Base-by-base conservation (phyloP, 495 filamentous ascomycete genomes). In the Aspergillus carlsbadensis region DNA sequence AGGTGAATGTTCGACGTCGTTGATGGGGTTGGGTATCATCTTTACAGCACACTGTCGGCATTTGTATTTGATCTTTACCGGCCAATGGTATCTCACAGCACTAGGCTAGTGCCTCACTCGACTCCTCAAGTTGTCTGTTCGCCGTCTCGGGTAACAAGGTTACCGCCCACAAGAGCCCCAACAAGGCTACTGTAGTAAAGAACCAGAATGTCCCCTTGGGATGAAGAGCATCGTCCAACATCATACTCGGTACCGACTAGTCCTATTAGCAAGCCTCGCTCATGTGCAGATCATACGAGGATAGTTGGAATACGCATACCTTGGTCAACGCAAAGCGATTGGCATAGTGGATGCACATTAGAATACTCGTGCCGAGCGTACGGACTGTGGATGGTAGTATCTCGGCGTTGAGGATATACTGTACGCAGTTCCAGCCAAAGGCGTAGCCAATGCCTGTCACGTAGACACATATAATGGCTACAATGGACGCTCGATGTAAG, bases 341-440 rank as follows among this genome's bases (percentile, higher is more conserved):
- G 18, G 70, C 81, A 65, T 83, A 87, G 63, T 88, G 83, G 36
- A 87, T 75, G 35, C 58, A 63, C 59, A 66, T 69, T 15, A 64
- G 21, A 13, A 71, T 34, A 51, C 62, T 65, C 0, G 64, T 56
- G 2, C 62, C 65, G 3, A 56, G 42, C 0, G 62, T 52, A 2
- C 69, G 62, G 18, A 71, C 60, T 11, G 52, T 54, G 6, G 86
- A 66, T 1, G 85, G 85, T 61, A 84, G 87, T 10, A 88, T 78
- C 68, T 90, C 86, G 0, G 84, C 79, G 48, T 81, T 87, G 50
- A 89, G 74, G 1, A 89, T 73, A 61, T 87, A 90, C 58, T 86
- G 86, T 60, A 88, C 84, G 1, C 71, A 74, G 57, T 87, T 87
- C 83, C 84, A 88, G 10, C 85, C 84, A 18, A 87, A 64, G 0